Conservation (phyloP, 2,329 filamentous ascomycete genomes). For the Xylaria sp. region DNA sequence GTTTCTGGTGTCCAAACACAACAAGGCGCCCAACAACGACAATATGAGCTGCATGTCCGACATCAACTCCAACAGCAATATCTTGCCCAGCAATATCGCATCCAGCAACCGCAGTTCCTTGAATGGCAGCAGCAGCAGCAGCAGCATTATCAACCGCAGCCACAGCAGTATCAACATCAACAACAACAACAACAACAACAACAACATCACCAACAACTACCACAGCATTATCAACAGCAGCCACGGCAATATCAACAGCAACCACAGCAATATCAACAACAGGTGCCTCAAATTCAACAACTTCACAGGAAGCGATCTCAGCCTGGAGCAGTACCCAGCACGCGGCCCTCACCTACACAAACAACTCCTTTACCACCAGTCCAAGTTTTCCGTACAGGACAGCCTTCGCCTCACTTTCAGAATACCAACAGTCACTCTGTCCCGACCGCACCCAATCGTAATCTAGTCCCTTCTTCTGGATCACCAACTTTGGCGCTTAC, state of each 20-base stretch:
- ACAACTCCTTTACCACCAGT: not conserved
- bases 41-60: conserved; percentile 21
- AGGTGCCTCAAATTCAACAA: conserved; percentile 22
- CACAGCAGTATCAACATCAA: conserved; percentile 33
- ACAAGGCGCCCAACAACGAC: conserved; percentile 11
- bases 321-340: conserved; percentile 20
- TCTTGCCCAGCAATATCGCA: not conserved
- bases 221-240: conserved; percentile 25
- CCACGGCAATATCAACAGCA: conserved; percentile 23
- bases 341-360: conserved; percentile 22
- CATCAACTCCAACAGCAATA: conserved; percentile 22
- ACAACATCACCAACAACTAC: conserved; percentile 7
- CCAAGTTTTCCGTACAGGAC: not conserved
- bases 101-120: not conserved
- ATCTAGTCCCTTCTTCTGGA: not conserved
- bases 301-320: conserved; percentile 23
- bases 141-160: not conserved
- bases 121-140: conserved; percentile 13
- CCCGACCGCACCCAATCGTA: not conserved
- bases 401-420: conserved; percentile 25
- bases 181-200: conserved; percentile 18
- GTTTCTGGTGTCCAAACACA: conserved; percentile 4
- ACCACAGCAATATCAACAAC: conserved; percentile 20
- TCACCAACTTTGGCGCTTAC: not conserved
- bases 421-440: conserved; percentile 9